Percentiles rank a stretch among this genome's conserved stretches.
Evolutionary conservation across 78 protist species (phyloP).

Genomic region (Dictyostelium firmibasis): DNA sequence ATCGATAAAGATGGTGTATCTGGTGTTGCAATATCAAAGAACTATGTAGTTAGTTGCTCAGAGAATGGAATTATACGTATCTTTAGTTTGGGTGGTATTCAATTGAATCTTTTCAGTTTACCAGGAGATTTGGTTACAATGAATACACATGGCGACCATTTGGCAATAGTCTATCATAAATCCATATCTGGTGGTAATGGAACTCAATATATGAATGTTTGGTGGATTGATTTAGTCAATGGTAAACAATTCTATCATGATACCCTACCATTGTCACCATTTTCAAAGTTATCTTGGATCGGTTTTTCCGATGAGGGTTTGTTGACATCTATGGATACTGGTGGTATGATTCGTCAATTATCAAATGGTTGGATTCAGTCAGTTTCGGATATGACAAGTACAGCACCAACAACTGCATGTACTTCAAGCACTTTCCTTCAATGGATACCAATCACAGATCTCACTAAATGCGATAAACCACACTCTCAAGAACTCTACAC

Average conservation of each 20-base stretch:
- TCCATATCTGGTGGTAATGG: background rate
- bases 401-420: background rate
- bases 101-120: background rate
- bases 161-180: conserved; percentile 38
- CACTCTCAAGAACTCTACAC: background rate
- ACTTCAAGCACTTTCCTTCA: background rate
- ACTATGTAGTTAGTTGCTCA: background rate
- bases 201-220: background rate
- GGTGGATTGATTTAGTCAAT: background rate
- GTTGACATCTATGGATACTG: conserved; percentile 12
- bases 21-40: conserved; percentile 19
- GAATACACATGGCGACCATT: background rate
- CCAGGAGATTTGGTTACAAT: conserved; percentile 53
- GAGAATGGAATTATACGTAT: conserved; percentile 1
- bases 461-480: background rate
- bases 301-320: conserved; percentile 14
- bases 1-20: background rate
- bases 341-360: conserved; percentile 21
- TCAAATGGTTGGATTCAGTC: conserved; percentile 4
- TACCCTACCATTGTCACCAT: conserved; percentile 3
- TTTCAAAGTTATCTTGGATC: conserved; percentile 17
- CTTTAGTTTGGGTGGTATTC: conserved; percentile 43
- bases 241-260: conserved; percentile 21
- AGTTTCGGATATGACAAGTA: background rate
- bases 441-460: conserved; percentile 32